These are phyloP conservation scores for Aspergillus puulaauensis DNA, from an alignment of 2,329 filamentous ascomycete species.

Conservation along the genomic window DNA sequence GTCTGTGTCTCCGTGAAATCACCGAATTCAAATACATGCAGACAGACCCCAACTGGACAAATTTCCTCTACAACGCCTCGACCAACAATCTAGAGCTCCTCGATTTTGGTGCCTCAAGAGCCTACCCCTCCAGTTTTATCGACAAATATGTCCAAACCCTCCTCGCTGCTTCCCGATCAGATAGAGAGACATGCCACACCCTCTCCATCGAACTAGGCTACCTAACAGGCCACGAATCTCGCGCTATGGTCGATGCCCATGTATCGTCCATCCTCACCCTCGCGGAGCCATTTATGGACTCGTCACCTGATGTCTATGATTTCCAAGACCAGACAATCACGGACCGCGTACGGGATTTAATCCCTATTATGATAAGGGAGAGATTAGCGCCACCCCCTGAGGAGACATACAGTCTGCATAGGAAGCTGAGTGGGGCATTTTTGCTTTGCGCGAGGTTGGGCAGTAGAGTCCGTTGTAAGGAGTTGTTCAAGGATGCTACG, in stretches of 20 bases:
- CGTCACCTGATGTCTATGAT: conserved; percentile 81
- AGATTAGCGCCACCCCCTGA: conserved; percentile 87
- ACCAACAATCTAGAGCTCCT: conserved; percentile 79
- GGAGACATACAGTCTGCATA: conserved; percentile 93
- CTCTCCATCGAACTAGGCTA: conserved; percentile 81
- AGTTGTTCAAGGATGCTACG: conserved; percentile 62
- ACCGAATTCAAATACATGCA: conserved; percentile 98
- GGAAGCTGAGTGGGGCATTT: conserved; percentile 94
- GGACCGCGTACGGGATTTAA: conserved; percentile 81
- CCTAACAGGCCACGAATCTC: conserved; percentile 84
- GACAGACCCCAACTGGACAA: conserved; percentile 99
- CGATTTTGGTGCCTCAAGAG: conserved; percentile 90
- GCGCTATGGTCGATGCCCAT: conserved; percentile 85
- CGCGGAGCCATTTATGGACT: conserved; percentile 81
- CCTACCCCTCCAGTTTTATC: conserved; percentile 79
- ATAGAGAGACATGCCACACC: conserved; percentile 62
- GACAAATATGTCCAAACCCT: conserved; percentile 76
- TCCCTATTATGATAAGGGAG: conserved; percentile 91
- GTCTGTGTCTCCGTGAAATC: conserved; percentile 89
- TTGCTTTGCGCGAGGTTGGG: conserved; percentile 83
- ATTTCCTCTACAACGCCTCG: conserved; percentile 83
- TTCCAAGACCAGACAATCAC: conserved; percentile 96
- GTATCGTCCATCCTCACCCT: conserved; percentile 84
- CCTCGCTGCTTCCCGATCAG: conserved; percentile 71
- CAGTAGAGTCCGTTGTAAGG: conserved; percentile 76